A percentile compares a stretch with the other conserved stretches of the same genome.
Conservation (phyloP, 1,284 basidiomycete genomes). For the Leccinum fallax region DNA sequence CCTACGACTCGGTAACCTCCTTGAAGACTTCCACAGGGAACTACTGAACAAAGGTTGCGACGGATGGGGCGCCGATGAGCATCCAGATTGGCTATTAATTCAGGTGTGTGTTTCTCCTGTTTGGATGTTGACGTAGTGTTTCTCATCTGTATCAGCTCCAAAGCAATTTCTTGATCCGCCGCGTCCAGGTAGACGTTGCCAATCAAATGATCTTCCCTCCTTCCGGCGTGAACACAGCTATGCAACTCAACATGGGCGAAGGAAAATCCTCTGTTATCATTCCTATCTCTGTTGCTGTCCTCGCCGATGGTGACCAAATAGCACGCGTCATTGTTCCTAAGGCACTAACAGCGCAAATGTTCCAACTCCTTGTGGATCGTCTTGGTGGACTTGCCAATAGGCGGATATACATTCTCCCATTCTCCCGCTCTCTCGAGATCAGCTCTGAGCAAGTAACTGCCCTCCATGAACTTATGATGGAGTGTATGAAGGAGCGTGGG, state of each 20-base stretch:
- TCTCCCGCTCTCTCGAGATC: constrained; percentile 42
- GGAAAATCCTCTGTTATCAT: constrained; percentile 45
- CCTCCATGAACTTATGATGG: constrained; percentile 32
- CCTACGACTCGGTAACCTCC: constrained; percentile 1
- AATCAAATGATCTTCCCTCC: constrained; percentile 48
- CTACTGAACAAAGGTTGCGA: constrained; percentile 29
- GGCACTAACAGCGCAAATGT: constrained; percentile 40
- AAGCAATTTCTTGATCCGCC: constrained; percentile 41
- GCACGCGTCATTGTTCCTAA: constrained; percentile 1
- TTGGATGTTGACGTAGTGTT: neutral
- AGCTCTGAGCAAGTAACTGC: constrained; percentile 20
- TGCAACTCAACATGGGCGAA: constrained; percentile 61
- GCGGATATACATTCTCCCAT: constrained; percentile 50
- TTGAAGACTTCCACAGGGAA: constrained; percentile 40
- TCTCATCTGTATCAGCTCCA: constrained; percentile 41
- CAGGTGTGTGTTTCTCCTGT: constrained; percentile 42
- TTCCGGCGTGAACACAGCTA: constrained; percentile 37
- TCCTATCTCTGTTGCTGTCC: neutral
- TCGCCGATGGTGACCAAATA: neutral
- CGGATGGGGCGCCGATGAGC: constrained; percentile 12
- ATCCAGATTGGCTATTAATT: constrained; percentile 50
- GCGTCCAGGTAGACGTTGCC: constrained; percentile 43
- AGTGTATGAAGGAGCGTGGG: constrained; percentile 42
- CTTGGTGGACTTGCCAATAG: constrained; percentile 46
- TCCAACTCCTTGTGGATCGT: constrained; percentile 46